Conservation (phyloP, 139 green algal species). For the Chlamydomonas sp. region DNA sequence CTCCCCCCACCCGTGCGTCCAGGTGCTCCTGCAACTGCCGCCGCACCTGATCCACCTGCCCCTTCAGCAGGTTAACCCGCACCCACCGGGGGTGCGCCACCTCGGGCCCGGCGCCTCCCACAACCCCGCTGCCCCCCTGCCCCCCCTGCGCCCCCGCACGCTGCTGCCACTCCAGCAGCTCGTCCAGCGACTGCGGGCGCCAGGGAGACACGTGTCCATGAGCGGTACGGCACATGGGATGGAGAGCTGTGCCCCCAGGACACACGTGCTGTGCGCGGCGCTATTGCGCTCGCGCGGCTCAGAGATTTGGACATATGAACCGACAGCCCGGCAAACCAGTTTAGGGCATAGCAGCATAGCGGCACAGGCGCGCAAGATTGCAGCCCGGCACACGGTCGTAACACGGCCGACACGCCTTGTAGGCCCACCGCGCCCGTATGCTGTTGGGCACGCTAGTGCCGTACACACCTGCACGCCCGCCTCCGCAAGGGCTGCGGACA, state of each 20-base stretch:
- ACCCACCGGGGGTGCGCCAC: slow-evolving; percentile 60
- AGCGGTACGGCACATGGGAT: background rate
- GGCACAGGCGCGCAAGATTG: too few species aligned
- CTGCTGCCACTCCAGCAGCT: background rate
- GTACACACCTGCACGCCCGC: slow-evolving; percentile 29
- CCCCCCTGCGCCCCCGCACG: background rate
- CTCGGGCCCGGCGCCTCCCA: background rate
- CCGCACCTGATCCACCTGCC: slow-evolving; percentile 64
- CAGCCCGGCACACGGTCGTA: too few species aligned
- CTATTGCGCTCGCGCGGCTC: too few species aligned
- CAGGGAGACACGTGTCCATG: background rate
- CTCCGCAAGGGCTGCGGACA: slow-evolving; percentile 41
- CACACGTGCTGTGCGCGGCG: too few species aligned
- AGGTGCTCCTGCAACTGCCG: slow-evolving; percentile 53
- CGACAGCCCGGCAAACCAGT: too few species aligned
- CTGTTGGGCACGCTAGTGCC: too few species aligned
- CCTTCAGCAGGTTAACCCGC: slow-evolving; percentile 84
- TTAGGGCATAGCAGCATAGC: too few species aligned
- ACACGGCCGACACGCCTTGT: too few species aligned
- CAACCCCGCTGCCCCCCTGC: background rate
- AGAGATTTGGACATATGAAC: too few species aligned
- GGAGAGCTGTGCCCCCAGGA: too few species aligned
- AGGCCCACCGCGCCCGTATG: too few species aligned
- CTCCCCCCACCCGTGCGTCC: too few species aligned
- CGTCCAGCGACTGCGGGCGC: background rate